Percentiles rank a stretch among this genome's conserved stretches.
Conservation (phyloP, 106 monocot species). For the Alisma plantagoaquatica region DNA sequence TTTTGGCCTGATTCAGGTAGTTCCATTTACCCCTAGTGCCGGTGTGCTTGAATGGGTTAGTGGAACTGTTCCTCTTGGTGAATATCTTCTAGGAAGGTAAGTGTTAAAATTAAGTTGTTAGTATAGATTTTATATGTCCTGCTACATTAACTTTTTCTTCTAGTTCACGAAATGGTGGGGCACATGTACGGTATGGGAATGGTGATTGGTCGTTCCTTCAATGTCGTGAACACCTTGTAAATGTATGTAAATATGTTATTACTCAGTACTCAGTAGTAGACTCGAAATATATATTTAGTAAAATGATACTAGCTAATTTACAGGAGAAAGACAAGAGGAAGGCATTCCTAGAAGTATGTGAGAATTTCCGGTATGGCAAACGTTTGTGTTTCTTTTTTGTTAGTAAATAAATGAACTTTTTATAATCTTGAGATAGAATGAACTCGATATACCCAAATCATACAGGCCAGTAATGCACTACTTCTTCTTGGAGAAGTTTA, state of each 20-base stretch:
- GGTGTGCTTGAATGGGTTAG: constrained; percentile 98
- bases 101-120: not conserved
- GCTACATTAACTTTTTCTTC: constrained; percentile 7
- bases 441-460: not conserved
- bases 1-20: constrained; percentile 75
- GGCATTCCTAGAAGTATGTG: constrained; percentile 76
- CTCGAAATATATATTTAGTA: not conserved
- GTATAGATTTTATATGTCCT: not conserved
- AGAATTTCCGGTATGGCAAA: constrained; percentile 65
- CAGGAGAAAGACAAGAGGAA: constrained; percentile 88
- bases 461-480: constrained; percentile 95
- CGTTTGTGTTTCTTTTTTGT: not conserved
- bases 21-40: constrained; percentile 98
- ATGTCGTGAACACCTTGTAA: constrained; percentile 82
- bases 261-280: not conserved
- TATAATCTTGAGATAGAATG: not conserved
- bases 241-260: constrained; percentile 30
- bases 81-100: constrained; percentile 98
- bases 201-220: constrained; percentile 94
- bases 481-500: constrained; percentile 89
- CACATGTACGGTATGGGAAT: constrained; percentile 79
- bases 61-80: constrained; percentile 92
- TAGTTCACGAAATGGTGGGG: constrained; percentile 86
- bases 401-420: not conserved
- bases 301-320: not conserved